Conservation (phyloP, 345 rosid genomes). For the Eutrema yunnanense region DNA sequence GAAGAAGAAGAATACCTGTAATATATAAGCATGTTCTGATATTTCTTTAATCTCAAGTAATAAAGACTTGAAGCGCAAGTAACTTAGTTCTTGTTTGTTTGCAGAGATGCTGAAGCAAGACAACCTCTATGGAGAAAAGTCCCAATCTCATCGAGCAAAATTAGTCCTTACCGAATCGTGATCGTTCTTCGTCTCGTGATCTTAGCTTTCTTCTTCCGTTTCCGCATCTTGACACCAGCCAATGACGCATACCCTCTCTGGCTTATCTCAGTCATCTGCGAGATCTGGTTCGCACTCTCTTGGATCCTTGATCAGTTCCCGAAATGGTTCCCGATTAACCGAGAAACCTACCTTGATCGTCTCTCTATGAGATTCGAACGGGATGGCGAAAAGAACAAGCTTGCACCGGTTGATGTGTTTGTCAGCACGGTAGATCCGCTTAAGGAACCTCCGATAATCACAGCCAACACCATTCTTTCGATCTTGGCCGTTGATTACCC, state of each 20-base stretch:
- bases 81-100: constrained; percentile 7
- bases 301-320: constrained; percentile 99
- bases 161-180: constrained; percentile 93
- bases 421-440: constrained; percentile 98
- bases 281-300: constrained; percentile 90
- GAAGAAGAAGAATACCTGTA: constrained; percentile 90
- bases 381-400: constrained; percentile 71
- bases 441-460: constrained; percentile 95
- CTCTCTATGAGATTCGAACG: constrained; percentile 79
- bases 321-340: constrained; percentile 86
- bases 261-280: constrained; percentile 91
- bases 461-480: constrained; percentile 90
- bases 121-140: constrained; percentile 93
- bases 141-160: constrained; percentile 79
- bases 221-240: constrained; percentile 87
- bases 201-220: constrained; percentile 79
- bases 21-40: not conserved
- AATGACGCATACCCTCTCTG: constrained; percentile 83
- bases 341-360: constrained; percentile 89
- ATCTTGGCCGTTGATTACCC: constrained; percentile 82
- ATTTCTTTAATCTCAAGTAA: not conserved
- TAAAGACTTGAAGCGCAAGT: constrained; percentile 11
- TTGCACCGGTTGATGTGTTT: constrained; percentile 79
- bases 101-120: constrained; percentile 93
- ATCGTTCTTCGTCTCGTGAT: constrained; percentile 75